Base-by-base conservation (phyloP, 352 stramenopile species). In the Globisporangium viniferum region DNA sequence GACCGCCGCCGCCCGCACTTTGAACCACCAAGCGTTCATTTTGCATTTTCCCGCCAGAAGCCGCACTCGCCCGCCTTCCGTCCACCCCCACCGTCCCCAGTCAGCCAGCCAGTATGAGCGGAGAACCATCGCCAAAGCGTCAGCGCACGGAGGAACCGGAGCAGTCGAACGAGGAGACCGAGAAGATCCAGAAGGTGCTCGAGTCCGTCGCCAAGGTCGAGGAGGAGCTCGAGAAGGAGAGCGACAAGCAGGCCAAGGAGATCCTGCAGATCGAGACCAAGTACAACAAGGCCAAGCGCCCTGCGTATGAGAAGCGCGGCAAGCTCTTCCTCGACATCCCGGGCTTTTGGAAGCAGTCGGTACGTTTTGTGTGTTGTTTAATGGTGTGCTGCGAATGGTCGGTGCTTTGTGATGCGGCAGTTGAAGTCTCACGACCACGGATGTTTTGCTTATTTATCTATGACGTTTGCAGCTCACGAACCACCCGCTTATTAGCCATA, bases 211-310 rank as follows among this genome's bases (percentile, higher is more conserved):
- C 72, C 22, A 70, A 74, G 58, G 80, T 91, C 22, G 77, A 89
- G 41, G 82, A 89, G 69, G 77, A 88, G 70, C 67, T 94, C 33
- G 84, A 94, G 60, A 74, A 79, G 64, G 71, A 86, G 54, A 86
- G 90, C 68, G 73, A 86, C 61, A 77, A 90, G 70, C 81, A 84
- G 70, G 76, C 78, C 55, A 72, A 76, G 58, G 84, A 94, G 70
- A 81, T 92, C 35, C 71, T 94, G 41, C 78, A 77, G 54, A 78
- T 94, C 55, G 86, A 94, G 73, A 84, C 72, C 78, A 91, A 91
- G 72, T 89, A 86, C 80, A 92, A 92, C 72, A 74, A 64, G 48
- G 74, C 73, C 64, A 92, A 92, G 78, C 79, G 78, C 51, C 81
- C 84, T 9, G 72, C 81, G 46, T 88, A 84, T 70, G 77, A 80